phyloP scores from a whole-genome alignment of 2,329 filamentous ascomycete species.

The Penicillium sp. region DNA sequence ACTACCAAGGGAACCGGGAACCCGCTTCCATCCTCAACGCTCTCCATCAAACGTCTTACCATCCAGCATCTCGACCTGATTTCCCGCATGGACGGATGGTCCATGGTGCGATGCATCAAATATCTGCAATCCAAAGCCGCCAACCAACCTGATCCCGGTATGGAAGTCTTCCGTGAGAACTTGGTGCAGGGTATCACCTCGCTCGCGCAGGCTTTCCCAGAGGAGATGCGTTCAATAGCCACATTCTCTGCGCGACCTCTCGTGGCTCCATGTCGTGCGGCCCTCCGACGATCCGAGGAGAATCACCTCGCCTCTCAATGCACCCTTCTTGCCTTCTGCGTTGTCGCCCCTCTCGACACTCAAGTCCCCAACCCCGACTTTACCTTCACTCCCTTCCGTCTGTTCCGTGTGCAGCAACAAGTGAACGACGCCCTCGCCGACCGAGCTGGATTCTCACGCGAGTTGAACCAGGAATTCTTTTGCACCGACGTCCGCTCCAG shows the following conservation, averaged over 20 bases:
- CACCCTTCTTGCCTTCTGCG: slow-evolving; percentile 49
- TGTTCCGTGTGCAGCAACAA: slow-evolving; percentile 63
- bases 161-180: slow-evolving; percentile 40
- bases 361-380: slow-evolving; percentile 48
- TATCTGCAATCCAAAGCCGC: slow-evolving; percentile 27
- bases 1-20: slow-evolving; percentile 53
- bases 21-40: slow-evolving; percentile 54
- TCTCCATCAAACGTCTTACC: slow-evolving; percentile 51
- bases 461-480: slow-evolving; percentile 57
- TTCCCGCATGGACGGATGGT: slow-evolving; percentile 38
- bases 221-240: slow-evolving; percentile 29
- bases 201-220: slow-evolving; percentile 40
- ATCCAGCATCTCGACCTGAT: slow-evolving; percentile 51
- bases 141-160: slow-evolving; percentile 18
- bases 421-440: slow-evolving; percentile 51
- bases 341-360: slow-evolving; percentile 58
- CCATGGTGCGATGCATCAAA: slow-evolving; percentile 31
- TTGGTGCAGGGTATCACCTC: slow-evolving; percentile 38
- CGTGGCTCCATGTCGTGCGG: slow-evolving; percentile 30
- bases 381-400: slow-evolving; percentile 56
- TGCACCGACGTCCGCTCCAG: slow-evolving; percentile 29
- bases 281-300: slow-evolving; percentile 22
- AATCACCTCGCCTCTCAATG: slow-evolving; percentile 29
- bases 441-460: slow-evolving; percentile 55
- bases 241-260: slow-evolving; percentile 35